A percentile compares a stretch with the other conserved stretches of the same genome.
Evolutionary conservation across 805 yeast genomes (phyloP).

Genomic region (Schwanniomyces pseudopolymorphus): DNA sequence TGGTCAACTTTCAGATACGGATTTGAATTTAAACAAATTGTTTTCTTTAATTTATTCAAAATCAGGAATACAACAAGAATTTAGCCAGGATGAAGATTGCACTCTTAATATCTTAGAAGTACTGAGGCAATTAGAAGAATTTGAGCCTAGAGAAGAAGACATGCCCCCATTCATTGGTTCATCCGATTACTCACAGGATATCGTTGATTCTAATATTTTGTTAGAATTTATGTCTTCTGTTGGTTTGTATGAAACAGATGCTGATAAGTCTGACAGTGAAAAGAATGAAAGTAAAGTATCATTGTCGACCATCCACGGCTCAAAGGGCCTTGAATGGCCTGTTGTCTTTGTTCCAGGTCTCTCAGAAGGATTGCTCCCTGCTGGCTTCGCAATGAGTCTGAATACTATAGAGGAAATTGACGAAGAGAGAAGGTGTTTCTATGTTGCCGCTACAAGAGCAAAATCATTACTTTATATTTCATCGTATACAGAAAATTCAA

Average conservation of each 20-base stretch:
- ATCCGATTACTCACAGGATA: constrained; percentile 6
- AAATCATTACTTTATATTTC: constrained; percentile 53
- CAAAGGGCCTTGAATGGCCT: constrained; percentile 96
- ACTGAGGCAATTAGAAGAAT: constrained; percentile 32
- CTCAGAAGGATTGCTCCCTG: constrained; percentile 66
- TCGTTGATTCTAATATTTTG: constrained; percentile 17
- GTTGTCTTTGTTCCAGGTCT: constrained; percentile 80
- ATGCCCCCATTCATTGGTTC: constrained; percentile 14
- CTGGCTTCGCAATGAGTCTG: constrained; percentile 41
- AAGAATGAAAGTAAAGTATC: constrained; percentile 25
- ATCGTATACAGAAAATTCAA: constrained; percentile 18
- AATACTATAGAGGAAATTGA: constrained; percentile 38
- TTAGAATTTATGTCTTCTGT: constrained; percentile 30
- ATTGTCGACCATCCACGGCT: constrained; percentile 83
- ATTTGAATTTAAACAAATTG: constrained; percentile 4
- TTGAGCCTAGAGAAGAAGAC: constrained; percentile 28
- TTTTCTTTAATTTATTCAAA: constrained; percentile 23
- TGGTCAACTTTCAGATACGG: constrained; percentile 3
- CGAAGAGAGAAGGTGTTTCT: constrained; percentile 83
- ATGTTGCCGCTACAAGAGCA: constrained; percentile 88
- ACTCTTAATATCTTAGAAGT: constrained; percentile 42
- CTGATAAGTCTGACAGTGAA: constrained; percentile 10
- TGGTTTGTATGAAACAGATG: constrained; percentile 31
- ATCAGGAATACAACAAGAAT: constrained; percentile 31
- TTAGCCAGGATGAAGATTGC: constrained; percentile 24